These are phyloP conservation scores for Paragyromitra xinjiangensis DNA, from an alignment of 495 filamentous ascomycete genomes.

Conservation along the genomic window DNA sequence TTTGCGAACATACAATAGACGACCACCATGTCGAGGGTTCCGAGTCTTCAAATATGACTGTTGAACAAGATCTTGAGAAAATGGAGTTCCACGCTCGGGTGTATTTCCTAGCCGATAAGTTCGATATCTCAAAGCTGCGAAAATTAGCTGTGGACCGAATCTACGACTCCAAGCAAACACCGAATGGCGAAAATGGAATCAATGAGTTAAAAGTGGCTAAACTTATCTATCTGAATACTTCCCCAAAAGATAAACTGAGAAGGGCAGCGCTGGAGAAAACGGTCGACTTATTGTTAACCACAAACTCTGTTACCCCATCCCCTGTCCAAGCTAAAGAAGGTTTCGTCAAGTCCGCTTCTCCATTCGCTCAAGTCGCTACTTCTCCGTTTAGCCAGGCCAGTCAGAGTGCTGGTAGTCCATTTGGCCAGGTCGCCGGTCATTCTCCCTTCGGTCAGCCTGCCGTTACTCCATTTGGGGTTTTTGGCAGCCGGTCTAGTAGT, in stretches of 20 bases:
- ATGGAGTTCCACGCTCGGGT: slow-evolving; percentile 26
- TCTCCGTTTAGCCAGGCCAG: no score
- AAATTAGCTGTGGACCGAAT: background rate
- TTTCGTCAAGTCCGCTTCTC: background rate
- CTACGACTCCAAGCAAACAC: background rate
- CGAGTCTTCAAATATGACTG: background rate
- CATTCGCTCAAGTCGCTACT: background rate
- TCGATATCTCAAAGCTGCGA: background rate
- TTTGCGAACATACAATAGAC: background rate
- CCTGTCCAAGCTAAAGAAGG: background rate
- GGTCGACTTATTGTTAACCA: slow-evolving; percentile 2
- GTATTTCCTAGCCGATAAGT: slow-evolving; percentile 18
- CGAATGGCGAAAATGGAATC: background rate
- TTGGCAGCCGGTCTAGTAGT: no score
- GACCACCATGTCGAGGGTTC: background rate
- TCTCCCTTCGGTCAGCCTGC: no score
- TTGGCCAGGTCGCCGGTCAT: no score
- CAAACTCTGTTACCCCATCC: background rate
- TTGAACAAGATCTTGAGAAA: background rate
- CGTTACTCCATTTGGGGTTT: background rate
- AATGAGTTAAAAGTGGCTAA: slow-evolving; percentile 10
- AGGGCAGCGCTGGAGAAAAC: slow-evolving; percentile 7
- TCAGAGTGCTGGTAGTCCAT: no score
- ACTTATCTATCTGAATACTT: slow-evolving; percentile 16
- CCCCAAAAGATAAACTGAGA: slow-evolving; percentile 15